Conservation (phyloP, 73 alveolate genomes). For the Diophrys sp. region DNA sequence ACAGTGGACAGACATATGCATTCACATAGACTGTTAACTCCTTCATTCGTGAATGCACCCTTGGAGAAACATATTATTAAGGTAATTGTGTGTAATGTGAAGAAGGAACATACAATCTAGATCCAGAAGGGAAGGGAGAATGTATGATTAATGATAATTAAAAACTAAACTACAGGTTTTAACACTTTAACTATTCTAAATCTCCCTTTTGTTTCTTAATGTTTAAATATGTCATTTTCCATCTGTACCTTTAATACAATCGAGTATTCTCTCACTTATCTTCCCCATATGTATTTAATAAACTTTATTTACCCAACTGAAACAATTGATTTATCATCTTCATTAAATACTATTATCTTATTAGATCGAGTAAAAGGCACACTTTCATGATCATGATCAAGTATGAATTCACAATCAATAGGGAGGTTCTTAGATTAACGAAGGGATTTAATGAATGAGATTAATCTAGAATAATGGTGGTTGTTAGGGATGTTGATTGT, state of each 20-base stretch:
- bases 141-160: neutral
- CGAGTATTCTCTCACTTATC: too few species aligned
- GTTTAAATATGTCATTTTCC: too few species aligned
- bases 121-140: neutral
- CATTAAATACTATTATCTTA: neutral
- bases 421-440: too few species aligned
- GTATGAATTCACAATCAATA: neutral
- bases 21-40: neutral
- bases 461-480: too few species aligned
- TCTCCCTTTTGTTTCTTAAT: too few species aligned
- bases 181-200: neutral
- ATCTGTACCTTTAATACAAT: too few species aligned
- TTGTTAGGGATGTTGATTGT: too few species aligned
- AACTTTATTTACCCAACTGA: neutral
- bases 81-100: slow-evolving; percentile 37
- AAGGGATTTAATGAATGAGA: too few species aligned
- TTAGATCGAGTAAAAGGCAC: neutral
- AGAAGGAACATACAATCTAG: slow-evolving; percentile 27
- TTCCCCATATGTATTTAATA: too few species aligned
- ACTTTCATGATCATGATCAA: neutral
- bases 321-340: neutral
- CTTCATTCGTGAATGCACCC: neutral
- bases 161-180: neutral
- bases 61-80: slow-evolving; percentile 34
- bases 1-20: neutral